Base-by-base conservation (phyloP, 208 protist genomes). In the Endotrypanum monterogeii region DNA sequence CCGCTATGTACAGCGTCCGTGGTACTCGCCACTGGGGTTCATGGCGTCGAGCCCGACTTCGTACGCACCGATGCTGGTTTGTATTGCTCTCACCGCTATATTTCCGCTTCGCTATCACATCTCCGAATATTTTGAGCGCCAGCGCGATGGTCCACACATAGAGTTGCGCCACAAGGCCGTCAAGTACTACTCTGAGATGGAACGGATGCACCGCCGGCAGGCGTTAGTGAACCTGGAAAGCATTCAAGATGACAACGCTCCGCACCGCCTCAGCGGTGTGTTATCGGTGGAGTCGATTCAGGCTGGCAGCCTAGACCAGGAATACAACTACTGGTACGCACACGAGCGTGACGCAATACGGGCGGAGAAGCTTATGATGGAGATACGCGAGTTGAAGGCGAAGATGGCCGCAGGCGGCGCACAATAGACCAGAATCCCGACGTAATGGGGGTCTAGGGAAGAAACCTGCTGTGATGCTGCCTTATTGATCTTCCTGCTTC, bases 41-140 rank as follows among this genome's bases (percentile, higher is more conserved):
- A 95, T 97, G 90, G 89, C 78, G 60, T 85, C 76, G 9, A 67
- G 76, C 23, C 91, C 93, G 37, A 79, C 83, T 1, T 79, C 85
- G 35, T 97, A 96, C 82, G 80, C 67, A 3, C 74, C 82, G 9
- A 72, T 94, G 52, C 23, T 97, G 50, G 46, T 84, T 9, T 56
- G 79, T 28, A 35, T 82, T 11, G 79, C 78, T 48, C 51, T 89
- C 8, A 52, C 82, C 48, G 63, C 71, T 6, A 80, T 81, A 18
- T 97, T 83, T 41, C 90, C 91, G 16, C 71, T 96, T 8, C 90
- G 93, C 67, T 97, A 96, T 71, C 83, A 83, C 1, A 68, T 97
- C 1, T 93, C 91, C 14, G 89, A 95, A 61, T 97, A 94, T 85
- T 96, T 92, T 76, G 93, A 97, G 74, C 88, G 93, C 6, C 90